Evolutionary conservation across 2,329 filamentous ascomycete genomes (phyloP).

Genomic region (Allantophomopsis lycopodina): DNA sequence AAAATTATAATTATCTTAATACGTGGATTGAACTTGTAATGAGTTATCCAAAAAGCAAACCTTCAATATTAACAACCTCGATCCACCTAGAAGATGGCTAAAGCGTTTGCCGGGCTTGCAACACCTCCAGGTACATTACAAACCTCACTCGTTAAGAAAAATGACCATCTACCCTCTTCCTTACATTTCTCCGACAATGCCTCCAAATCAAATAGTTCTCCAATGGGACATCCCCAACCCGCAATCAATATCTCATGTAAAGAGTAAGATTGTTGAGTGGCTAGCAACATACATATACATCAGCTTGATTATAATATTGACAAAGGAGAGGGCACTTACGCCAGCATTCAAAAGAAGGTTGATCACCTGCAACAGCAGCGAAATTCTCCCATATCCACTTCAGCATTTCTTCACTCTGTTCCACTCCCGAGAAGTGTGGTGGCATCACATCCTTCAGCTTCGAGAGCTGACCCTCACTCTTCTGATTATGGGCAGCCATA

Average conservation of each 20-base stretch:
- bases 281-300: not conserved
- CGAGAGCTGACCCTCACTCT: slow-evolving; percentile 19
- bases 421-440: slow-evolving; percentile 28
- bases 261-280: slow-evolving; percentile 1
- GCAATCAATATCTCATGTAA: slow-evolving; percentile 8
- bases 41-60: not conserved
- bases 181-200: slow-evolving; percentile 6
- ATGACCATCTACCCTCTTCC: slow-evolving; percentile 4
- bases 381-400: slow-evolving; percentile 24
- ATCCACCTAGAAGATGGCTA: slow-evolving; percentile 23
- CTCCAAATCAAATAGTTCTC: slow-evolving; percentile 11
- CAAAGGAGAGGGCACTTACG: slow-evolving; percentile 6
- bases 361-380: slow-evolving; percentile 25
- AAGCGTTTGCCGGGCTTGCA: slow-evolving; percentile 5
- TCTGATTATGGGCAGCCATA: slow-evolving; percentile 15
- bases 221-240: slow-evolving; percentile 10
- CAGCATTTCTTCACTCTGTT: slow-evolving; percentile 26
- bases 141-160: slow-evolving; percentile 8
- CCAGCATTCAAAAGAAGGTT: slow-evolving; percentile 24
- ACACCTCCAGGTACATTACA: slow-evolving; percentile 13
- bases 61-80: not conserved
- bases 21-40: too few relatives aligned
- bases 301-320: not conserved
- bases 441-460: slow-evolving; percentile 19
- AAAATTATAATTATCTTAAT: too few relatives aligned